Evolutionary conservation across 495 filamentous ascomycete genomes (phyloP).

Genomic region (Lepraria neglecta): DNA sequence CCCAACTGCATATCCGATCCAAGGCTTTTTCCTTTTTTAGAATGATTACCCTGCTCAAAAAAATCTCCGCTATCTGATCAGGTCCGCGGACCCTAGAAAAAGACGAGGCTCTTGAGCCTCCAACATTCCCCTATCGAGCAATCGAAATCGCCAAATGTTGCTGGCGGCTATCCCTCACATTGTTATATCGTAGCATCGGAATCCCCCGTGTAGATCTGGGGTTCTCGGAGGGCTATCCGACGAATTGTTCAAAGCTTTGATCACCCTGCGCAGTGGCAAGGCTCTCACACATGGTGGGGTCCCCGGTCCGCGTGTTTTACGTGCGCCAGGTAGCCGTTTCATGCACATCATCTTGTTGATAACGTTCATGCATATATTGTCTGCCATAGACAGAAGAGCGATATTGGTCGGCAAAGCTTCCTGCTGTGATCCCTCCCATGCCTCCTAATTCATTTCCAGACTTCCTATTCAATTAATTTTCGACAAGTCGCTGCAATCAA

Average conservation of each 20-base stretch:
- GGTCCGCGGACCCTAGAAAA: background rate
- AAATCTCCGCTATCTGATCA: conserved; percentile 5
- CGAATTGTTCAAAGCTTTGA: conserved; percentile 13
- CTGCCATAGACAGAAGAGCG: background rate
- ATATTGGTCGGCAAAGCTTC: background rate
- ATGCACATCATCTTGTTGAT: no score
- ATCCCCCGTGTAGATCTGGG: conserved; percentile 8
- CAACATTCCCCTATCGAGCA: background rate
- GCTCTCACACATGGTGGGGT: conserved; percentile 16
- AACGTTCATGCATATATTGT: background rate
- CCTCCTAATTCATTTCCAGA: background rate
- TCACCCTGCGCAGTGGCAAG: conserved; percentile 14
- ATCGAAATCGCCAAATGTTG: conserved; percentile 1
- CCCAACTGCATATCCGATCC: conserved; percentile 7
- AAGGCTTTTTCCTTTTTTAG: conserved; percentile 14
- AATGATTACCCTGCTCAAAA: conserved; percentile 6
- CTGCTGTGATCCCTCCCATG: background rate
- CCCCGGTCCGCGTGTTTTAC: conserved; percentile 9
- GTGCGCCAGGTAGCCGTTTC: background rate
- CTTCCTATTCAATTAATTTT: background rate
- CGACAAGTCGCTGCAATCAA: no score
- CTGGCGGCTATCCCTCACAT: background rate
- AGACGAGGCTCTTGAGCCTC: background rate
- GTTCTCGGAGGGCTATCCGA: background rate
- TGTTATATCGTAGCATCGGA: conserved; percentile 10